These are phyloP conservation scores for Penicillium egyptiacum DNA, from an alignment of 495 filamentous ascomycete genomes.

Conservation along the genomic window DNA sequence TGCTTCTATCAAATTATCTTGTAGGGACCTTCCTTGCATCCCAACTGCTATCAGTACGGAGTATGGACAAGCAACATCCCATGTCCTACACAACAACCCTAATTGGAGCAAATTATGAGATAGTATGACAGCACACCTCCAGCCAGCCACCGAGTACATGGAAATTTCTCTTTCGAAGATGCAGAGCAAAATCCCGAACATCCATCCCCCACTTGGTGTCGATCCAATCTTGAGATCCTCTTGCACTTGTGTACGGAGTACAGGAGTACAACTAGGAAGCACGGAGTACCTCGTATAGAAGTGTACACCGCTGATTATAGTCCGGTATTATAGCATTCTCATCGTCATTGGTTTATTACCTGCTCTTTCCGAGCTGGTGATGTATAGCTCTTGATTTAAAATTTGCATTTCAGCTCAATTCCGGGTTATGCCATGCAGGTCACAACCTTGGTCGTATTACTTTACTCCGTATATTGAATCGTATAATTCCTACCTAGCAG, in stretches of 20 bases:
- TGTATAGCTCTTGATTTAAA: not conserved
- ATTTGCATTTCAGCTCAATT: not conserved
- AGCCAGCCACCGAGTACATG: slow-evolving; percentile 9
- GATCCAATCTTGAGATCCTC: slow-evolving; percentile 23
- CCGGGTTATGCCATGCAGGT: not conserved
- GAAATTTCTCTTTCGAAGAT: not conserved
- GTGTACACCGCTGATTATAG: slow-evolving; percentile 24
- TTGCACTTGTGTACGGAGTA: not conserved
- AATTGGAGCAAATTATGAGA: not conserved
- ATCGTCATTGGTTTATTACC: not conserved
- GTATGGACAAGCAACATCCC: not conserved
- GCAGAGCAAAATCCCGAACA: not conserved
- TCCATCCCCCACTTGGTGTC: slow-evolving; percentile 8
- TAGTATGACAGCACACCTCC: not conserved
- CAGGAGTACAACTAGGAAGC: no score
- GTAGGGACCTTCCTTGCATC: slow-evolving; percentile 1
- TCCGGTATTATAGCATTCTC: not conserved
- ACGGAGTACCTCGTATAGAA: not conserved
- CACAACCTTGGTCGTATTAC: not conserved
- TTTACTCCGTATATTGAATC: no score
- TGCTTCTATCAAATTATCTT: not conserved
- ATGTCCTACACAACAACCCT: not conserved
- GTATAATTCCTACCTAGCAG: not conserved
- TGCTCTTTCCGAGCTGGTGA: not conserved
- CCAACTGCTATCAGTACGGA: not conserved